Percentiles rank a stretch among this genome's conserved stretches.
Conservation (phyloP, 2,329 filamentous ascomycete species). For the Xylariaceae sp. region DNA sequence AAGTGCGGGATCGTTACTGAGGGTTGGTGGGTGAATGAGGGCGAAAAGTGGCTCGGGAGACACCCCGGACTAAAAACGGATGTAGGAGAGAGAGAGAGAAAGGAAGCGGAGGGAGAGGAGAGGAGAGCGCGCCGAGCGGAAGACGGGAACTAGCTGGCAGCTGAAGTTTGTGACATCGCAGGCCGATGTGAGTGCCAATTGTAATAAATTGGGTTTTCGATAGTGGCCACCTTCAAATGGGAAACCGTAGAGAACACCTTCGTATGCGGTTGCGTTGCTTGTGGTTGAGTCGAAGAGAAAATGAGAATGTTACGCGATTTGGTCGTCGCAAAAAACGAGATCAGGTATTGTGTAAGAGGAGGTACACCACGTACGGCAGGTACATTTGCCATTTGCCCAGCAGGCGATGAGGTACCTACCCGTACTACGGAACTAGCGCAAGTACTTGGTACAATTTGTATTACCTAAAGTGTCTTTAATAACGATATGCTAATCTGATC, state of each 20-base stretch:
- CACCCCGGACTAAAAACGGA: background rate
- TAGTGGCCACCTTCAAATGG: constrained; percentile 15
- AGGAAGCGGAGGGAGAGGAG: constrained; percentile 10
- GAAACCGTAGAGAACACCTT: constrained; percentile 1
- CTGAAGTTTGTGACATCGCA: constrained; percentile 31
- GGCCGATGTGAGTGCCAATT: constrained; percentile 28
- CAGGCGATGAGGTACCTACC: constrained; percentile 3
- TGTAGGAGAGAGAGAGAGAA: constrained; percentile 6
- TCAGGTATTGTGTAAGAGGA: constrained; percentile 8
- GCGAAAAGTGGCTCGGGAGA: background rate
- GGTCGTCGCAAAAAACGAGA: constrained; percentile 28
- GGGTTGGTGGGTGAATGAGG: background rate
- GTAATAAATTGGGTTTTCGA: constrained; percentile 15
- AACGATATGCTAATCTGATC: background rate
- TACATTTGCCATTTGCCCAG: constrained; percentile 6
- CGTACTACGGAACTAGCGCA: background rate
- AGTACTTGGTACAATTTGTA: background rate
- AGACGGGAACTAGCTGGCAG: constrained; percentile 27
- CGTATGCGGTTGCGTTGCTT: constrained; percentile 6
- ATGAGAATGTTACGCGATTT: constrained; percentile 27
- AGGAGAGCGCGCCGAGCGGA: constrained; percentile 18
- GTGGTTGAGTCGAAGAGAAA: constrained; percentile 20
- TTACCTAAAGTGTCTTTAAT: background rate
- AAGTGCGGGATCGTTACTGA: background rate
- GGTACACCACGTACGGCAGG: constrained; percentile 1